Base-by-base conservation (phyloP, 768 basidiomycete species). In the Dioszegia crocea region DNA sequence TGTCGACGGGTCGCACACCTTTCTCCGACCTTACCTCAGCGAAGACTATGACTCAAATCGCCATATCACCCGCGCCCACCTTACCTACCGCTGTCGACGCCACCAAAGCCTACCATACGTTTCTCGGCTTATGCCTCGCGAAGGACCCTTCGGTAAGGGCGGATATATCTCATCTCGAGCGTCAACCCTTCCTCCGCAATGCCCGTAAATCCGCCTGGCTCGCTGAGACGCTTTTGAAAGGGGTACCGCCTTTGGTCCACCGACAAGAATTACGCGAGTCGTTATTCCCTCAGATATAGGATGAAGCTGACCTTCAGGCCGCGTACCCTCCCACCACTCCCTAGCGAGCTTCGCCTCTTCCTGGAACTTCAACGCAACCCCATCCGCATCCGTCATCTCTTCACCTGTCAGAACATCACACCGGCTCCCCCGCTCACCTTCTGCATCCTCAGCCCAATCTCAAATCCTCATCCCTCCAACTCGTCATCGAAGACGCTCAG, bases 1-100 rank as follows among this genome's bases (percentile, higher is more conserved):
- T 97, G 30, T 82, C 89, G 0, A 86, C 89, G 68, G 93, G 93
- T 0, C 84, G 86, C 4, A 89, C 91, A 1, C 93, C 93, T n/a
- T 80, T 85, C 58, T 88, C 87, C 16, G 82, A 86, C 62, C 86
- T 88, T 67, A 81, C 86, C 8, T 83, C 90, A 1, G 84, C 87
- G 54, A 80, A 81, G 51, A 87, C 91, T 6, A 80, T 96, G 19
- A 78, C 89, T 44, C 85, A 86, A 74, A 92, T 85, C 30, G 86
- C 91, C 24, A 84, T 86, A 65, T 86, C 88, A 59, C 85, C 82
- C 1, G 81, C 91, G 3, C 93, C 93, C 0, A 84, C 83, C 11
- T 80, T 96, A 39, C 84, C 89, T 66, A 82, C 88, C 16, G 45
- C 55, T n/a, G 2, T 33, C 12, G 82, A 86, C 48, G 83, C 84